A percentile compares a stretch with the other conserved stretches of the same genome.
Conservation (phyloP, 306 rosid genomes). For the Styphnolobium japonicum region DNA sequence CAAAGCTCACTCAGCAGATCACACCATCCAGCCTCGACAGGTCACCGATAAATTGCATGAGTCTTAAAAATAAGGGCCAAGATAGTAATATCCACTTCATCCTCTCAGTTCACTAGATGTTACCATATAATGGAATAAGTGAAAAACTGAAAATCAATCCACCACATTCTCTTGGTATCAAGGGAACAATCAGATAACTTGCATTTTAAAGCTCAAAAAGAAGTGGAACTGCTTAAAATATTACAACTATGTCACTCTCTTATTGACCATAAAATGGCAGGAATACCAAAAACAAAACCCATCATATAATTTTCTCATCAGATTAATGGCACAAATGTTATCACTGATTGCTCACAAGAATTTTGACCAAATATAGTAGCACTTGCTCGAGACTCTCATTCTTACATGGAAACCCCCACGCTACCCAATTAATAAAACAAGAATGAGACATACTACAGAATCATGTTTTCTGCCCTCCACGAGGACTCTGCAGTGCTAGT, state of each 20-base stretch:
- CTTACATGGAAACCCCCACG: background rate
- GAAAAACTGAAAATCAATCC: background rate
- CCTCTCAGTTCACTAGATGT: background rate
- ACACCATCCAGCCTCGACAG: background rate
- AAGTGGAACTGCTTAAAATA: background rate
- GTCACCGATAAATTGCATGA: background rate
- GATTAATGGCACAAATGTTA: background rate
- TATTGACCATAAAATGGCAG: background rate
- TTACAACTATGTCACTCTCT: background rate
- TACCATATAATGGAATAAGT: background rate
- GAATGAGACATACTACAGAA: background rate
- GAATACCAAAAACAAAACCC: background rate
- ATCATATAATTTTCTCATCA: background rate
- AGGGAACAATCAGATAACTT: background rate
- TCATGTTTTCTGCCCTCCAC: background rate
- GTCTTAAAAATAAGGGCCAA: background rate
- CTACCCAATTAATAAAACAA: background rate
- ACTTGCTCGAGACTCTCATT: background rate
- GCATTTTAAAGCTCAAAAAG: background rate
- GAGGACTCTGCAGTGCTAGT: background rate
- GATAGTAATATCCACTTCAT: background rate
- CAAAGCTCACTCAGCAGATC: background rate
- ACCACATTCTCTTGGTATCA: background rate
- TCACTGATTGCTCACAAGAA: background rate
- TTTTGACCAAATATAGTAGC: background rate